Evolutionary conservation across 2,329 filamentous ascomycete genomes (phyloP).

Genomic region (Coleophoma eucalyptorum): DNA sequence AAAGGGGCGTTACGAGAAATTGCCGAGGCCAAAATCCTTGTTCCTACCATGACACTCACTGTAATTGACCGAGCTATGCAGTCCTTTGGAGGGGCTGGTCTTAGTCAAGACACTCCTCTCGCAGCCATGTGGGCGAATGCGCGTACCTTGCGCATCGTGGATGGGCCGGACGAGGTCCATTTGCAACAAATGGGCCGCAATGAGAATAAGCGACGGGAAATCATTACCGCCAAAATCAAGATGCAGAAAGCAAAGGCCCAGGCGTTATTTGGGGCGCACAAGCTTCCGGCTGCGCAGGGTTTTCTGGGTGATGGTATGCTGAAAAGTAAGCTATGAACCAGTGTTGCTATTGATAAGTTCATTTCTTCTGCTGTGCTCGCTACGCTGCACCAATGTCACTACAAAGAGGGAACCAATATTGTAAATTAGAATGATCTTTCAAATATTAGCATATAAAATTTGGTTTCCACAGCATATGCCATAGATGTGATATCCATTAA

Average conservation of each 20-base stretch:
- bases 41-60: conserved; percentile 71
- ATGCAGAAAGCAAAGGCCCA: background rate
- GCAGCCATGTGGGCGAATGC: conserved; percentile 75
- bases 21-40: conserved; percentile 85
- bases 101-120: conserved; percentile 90
- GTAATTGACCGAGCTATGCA: conserved; percentile 94
- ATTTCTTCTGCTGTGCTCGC: too few relatives aligned
- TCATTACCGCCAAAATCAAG: background rate
- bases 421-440: too few relatives aligned
- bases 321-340: background rate
- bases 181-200: conserved; percentile 72
- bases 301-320: background rate
- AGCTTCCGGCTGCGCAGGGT: background rate
- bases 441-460: too few relatives aligned
- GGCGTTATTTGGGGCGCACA: background rate
- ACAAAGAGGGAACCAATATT: too few relatives aligned
- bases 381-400: too few relatives aligned
- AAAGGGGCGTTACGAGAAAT: conserved; percentile 88
- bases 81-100: conserved; percentile 80
- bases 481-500: too few relatives aligned
- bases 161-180: conserved; percentile 93
- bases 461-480: too few relatives aligned
- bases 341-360: background rate
- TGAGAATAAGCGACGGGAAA: conserved; percentile 37
- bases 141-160: conserved; percentile 76